phyloP scores from a whole-genome alignment of 345 rosid species.

The Eutrema japonicum region DNA sequence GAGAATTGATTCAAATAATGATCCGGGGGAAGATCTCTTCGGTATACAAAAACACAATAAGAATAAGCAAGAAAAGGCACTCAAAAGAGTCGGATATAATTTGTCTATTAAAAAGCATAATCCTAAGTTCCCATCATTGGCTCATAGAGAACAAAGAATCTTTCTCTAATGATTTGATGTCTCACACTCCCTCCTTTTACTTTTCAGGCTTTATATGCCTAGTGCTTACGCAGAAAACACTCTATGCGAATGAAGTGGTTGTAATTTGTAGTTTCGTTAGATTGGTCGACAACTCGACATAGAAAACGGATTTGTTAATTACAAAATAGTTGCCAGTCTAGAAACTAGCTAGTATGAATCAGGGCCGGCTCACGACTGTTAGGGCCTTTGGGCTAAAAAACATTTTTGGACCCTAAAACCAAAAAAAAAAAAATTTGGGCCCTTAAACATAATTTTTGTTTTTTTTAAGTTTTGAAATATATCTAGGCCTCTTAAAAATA shows the following conservation, averaged over 20 bases:
- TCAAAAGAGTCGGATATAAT: constrained; percentile 39
- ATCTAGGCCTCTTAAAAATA: no score
- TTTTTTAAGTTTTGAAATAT: no score
- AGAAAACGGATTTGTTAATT: neutral
- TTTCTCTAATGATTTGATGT: constrained; percentile 41
- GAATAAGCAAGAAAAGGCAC: constrained; percentile 33
- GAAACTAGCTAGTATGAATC: no score
- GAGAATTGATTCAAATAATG: constrained; percentile 26
- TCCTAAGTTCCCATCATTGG: constrained; percentile 46
- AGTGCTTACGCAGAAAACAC: constrained; percentile 35
- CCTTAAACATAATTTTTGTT: no score
- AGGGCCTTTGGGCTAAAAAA: no score
- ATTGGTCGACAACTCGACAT: neutral
- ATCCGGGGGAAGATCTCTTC: constrained; percentile 42
- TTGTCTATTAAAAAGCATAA: constrained; percentile 35
- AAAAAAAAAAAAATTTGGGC: no score
- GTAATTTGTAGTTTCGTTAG: constrained; percentile 9
- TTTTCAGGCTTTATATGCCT: constrained; percentile 29
- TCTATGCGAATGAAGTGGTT: constrained; percentile 18
- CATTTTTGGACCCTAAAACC: no score
- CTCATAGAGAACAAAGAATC: constrained; percentile 34
- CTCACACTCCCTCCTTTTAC: constrained; percentile 34
- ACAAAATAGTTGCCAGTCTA: constrained; percentile 18
- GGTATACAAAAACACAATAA: constrained; percentile 27
- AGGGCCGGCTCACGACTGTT: no score